A percentile compares a stretch with the other conserved stretches of the same genome.
phyloP scores from a whole-genome alignment of 495 filamentous ascomycete genomes.

The Podospora pseudocomata region DNA sequence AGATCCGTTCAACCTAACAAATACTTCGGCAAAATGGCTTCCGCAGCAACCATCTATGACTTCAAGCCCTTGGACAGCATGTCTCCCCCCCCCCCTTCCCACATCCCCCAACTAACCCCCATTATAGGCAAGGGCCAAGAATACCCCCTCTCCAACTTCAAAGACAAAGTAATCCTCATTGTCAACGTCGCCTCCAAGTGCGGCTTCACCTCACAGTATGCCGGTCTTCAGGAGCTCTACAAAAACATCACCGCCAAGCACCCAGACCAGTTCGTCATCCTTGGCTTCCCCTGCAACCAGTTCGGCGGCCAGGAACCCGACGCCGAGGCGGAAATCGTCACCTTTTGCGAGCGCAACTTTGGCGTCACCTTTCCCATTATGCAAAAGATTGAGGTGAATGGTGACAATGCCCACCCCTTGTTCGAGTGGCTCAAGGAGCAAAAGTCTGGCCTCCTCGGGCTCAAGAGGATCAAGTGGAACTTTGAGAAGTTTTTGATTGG shows the following conservation, averaged over 20 bases:
- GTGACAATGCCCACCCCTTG: slow-evolving; percentile 71
- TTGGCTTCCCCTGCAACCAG: slow-evolving; percentile 99
- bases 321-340: slow-evolving; percentile 82
- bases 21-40: slow-evolving; percentile 66
- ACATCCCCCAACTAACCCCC: too few relatives aligned
- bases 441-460: slow-evolving; percentile 75
- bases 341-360: slow-evolving; percentile 92
- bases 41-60: slow-evolving; percentile 85
- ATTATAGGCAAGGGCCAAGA: slow-evolving; percentile 63
- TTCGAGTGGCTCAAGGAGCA: slow-evolving; percentile 86
- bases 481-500: slow-evolving; percentile 96
- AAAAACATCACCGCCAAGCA: slow-evolving; percentile 65
- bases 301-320: slow-evolving; percentile 90
- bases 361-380: slow-evolving; percentile 91
- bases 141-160: slow-evolving; percentile 63
- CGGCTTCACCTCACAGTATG: slow-evolving; percentile 97
- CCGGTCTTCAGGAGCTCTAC: slow-evolving; percentile 86
- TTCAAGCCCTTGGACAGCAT: slow-evolving; percentile 69
- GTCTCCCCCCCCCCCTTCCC: too few relatives aligned
- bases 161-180: slow-evolving; percentile 88
- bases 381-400: slow-evolving; percentile 91
- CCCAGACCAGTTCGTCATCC: slow-evolving; percentile 72
- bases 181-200: slow-evolving; percentile 99
- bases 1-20: not conserved
- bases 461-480: slow-evolving; percentile 94